Percentiles rank a stretch among this genome's conserved stretches.
Conservation (phyloP, 371 early-diverging fungal genomes). For the Actinomortierella wolfii region DNA sequence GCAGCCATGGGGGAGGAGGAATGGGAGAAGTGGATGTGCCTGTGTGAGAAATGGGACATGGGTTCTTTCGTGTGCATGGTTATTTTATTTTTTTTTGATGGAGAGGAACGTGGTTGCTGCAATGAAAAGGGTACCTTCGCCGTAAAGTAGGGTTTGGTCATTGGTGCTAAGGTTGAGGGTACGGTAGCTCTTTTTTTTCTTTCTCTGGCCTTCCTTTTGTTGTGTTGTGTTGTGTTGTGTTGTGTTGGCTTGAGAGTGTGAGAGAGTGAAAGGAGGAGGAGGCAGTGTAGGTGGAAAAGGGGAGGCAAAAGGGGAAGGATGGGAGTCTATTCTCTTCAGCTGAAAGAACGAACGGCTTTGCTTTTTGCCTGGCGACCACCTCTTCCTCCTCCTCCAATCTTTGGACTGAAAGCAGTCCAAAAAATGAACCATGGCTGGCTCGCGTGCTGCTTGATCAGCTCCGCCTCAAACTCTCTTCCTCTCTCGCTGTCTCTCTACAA, state of each 20-base stretch:
- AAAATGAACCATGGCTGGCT: no score
- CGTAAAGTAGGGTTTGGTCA: conserved; percentile 42
- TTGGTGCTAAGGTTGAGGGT: conserved; percentile 1
- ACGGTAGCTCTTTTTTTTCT: not conserved
- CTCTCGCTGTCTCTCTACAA: no score
- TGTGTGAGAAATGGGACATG: not conserved
- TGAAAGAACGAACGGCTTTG: no score
- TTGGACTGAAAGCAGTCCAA: no score
- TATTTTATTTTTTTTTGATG: not conserved
- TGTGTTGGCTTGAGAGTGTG: conserved; percentile 1
- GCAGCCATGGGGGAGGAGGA: not conserved
- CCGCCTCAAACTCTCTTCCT: no score
- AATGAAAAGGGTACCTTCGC: conserved; percentile 22
- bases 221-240: not conserved
- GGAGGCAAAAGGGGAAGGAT: no score
- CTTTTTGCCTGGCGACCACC: no score
- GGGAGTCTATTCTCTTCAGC: no score
- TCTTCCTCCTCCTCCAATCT: no score
- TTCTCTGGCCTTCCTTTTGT: not conserved
- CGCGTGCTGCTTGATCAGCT: no score
- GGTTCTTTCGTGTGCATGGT: not conserved
- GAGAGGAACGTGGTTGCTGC: no score
- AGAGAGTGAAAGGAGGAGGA: not conserved
- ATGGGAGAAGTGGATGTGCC: not conserved
- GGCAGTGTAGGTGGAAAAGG: no score